These are phyloP conservation scores for Vitis cinerea DNA, from an alignment of 164 flowering plant genomes.

Conservation along the genomic window DNA sequence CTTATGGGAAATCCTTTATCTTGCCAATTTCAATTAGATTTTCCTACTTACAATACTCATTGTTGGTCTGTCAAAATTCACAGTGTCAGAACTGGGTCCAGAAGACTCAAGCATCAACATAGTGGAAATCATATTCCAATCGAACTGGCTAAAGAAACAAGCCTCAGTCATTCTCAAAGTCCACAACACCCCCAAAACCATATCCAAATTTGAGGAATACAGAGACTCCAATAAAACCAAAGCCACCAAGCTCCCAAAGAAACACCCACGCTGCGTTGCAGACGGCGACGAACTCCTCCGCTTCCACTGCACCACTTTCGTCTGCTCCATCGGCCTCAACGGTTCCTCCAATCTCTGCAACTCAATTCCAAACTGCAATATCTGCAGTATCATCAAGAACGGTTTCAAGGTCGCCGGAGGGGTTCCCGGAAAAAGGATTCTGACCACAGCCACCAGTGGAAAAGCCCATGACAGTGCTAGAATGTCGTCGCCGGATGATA, in stretches of 20 bases:
- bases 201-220: slow-evolving; percentile 75
- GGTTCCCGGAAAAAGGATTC: slow-evolving; percentile 39
- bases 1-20: no score
- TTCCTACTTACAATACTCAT: neutral
- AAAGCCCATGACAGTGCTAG: slow-evolving; percentile 66
- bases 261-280: slow-evolving; percentile 82
- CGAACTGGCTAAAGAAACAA: slow-evolving; percentile 89
- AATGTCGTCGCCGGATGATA: slow-evolving; percentile 22
- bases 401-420: slow-evolving; percentile 58
- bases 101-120: slow-evolving; percentile 88
- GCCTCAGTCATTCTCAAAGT: slow-evolving; percentile 77
- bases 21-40: no score
- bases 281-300: slow-evolving; percentile 94
- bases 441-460: slow-evolving; percentile 85
- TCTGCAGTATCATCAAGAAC: slow-evolving; percentile 69
- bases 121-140: slow-evolving; percentile 95
- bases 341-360: slow-evolving; percentile 78
- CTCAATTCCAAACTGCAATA: slow-evolving; percentile 52
- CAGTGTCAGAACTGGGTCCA: slow-evolving; percentile 82
- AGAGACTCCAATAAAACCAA: slow-evolving; percentile 72
- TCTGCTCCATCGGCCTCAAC: slow-evolving; percentile 73
- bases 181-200: slow-evolving; percentile 75
- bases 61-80: neutral
- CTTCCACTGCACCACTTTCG: slow-evolving; percentile 74
- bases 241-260: slow-evolving; percentile 61